Evolutionary conservation across 768 basidiomycete genomes (phyloP).

Genomic region (Mycena kentingensis): DNA sequence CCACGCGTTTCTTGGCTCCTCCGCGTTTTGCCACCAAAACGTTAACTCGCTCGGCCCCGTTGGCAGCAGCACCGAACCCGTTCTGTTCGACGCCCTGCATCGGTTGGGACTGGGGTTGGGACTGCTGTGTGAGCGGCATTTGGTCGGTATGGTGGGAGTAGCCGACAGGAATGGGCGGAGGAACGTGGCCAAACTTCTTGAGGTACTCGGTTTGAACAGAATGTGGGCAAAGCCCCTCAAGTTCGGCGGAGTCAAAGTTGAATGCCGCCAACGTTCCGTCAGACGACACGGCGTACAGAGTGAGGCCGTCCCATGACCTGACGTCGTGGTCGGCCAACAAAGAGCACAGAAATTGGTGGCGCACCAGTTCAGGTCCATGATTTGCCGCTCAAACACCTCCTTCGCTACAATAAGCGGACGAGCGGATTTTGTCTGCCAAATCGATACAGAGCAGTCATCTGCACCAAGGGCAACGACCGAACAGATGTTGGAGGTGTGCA

Average conservation of each 20-base stretch:
- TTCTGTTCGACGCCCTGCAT: conserved; percentile 27
- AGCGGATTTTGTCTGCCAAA: conserved; percentile 94
- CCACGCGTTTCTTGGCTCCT: conserved; percentile 60
- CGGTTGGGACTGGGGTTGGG: conserved; percentile 35
- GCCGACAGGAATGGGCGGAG: conserved; percentile 69
- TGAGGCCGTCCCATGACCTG: conserved; percentile 92
- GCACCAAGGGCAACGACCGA: conserved; percentile 93
- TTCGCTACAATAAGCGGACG: conserved; percentile 90
- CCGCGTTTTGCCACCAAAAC: conserved; percentile 74
- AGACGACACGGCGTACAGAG: conserved; percentile 91
- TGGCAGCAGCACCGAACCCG: conserved; percentile 45
- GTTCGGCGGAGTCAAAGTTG: conserved; percentile 75
- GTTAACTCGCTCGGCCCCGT: conserved; percentile 63
- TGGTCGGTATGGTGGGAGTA: conserved; percentile 57
- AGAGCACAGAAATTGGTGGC: conserved; percentile 27
- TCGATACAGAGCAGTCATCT: conserved; percentile 89
- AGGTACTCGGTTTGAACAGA: conserved; percentile 78
- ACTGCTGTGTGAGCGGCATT: conserved; percentile 40
- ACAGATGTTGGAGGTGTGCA: conserved; percentile 82
- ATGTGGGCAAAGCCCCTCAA: conserved; percentile 78
- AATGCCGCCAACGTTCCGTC: conserved; percentile 94
- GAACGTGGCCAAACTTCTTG: conserved; percentile 74
- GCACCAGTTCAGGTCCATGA: conserved; percentile 95
- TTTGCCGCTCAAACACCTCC: conserved; percentile 92
- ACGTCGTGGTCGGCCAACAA: conserved; percentile 6